phyloP scores from a whole-genome alignment of 768 basidiomycete genomes.

The Nevesoporus exiguus region DNA sequence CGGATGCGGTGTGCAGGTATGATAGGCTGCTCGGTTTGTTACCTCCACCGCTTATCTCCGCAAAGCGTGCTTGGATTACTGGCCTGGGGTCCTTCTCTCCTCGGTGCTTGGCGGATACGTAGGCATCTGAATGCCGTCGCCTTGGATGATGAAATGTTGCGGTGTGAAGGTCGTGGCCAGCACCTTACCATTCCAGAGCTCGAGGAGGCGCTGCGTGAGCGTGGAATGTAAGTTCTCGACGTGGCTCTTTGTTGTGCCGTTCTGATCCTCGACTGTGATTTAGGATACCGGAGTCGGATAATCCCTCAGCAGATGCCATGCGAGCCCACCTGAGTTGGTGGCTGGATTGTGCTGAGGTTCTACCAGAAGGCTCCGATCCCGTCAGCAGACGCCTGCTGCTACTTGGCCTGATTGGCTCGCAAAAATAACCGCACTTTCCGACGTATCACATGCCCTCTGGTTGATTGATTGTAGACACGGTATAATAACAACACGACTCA shows the following conservation, averaged over 20 bases:
- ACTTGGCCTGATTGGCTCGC: slow-evolving; percentile 37
- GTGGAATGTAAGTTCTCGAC: slow-evolving; percentile 64
- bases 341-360: slow-evolving; percentile 48
- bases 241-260: neutral
- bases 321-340: slow-evolving; percentile 59
- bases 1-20: slow-evolving; percentile 56
- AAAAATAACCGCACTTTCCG: slow-evolving; percentile 13
- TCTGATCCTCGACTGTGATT: slow-evolving; percentile 25
- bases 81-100: slow-evolving; percentile 35
- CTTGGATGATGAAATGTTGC: slow-evolving; percentile 62
- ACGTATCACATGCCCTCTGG: slow-evolving; percentile 1
- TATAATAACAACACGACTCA: slow-evolving; percentile 9
- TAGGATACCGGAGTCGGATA: slow-evolving; percentile 34
- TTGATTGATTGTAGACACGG: slow-evolving; percentile 9
- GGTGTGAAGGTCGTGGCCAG: slow-evolving; percentile 43
- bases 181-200: slow-evolving; percentile 53
- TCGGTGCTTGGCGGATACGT: slow-evolving; percentile 35
- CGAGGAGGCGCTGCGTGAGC: slow-evolving; percentile 64
- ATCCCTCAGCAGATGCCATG: slow-evolving; percentile 41
- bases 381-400: slow-evolving; percentile 51
- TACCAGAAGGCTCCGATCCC: slow-evolving; percentile 34
- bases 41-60: slow-evolving; percentile 14
- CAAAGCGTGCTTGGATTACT: slow-evolving; percentile 40
- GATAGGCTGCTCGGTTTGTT: slow-evolving; percentile 20
- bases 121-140: slow-evolving; percentile 40